Evolutionary conservation across 352 stramenopile species (phyloP).

Genomic region (Globisporangium sylvaticum): DNA sequence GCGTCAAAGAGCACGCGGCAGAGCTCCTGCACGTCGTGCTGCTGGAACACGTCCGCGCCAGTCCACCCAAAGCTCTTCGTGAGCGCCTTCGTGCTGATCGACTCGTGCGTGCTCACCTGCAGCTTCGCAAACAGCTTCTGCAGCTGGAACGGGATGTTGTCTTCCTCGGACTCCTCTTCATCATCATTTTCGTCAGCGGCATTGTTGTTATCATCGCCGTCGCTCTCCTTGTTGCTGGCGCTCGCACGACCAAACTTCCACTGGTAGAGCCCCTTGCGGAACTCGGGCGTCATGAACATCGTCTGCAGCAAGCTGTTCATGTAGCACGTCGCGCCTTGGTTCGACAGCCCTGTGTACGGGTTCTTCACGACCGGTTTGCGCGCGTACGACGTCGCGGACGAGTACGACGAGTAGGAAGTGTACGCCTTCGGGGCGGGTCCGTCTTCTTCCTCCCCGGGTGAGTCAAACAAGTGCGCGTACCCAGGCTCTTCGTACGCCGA

Average conservation of each 20-base stretch:
- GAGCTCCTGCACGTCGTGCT: slow-evolving; percentile 91
- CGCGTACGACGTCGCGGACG: slow-evolving; percentile 1
- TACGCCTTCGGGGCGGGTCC: slow-evolving; percentile 11
- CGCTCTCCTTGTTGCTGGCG: slow-evolving; percentile 5
- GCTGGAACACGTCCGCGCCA: slow-evolving; percentile 83
- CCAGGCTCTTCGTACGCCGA: slow-evolving; percentile 18
- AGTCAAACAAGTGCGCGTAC: slow-evolving; percentile 58
- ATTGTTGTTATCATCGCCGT: background rate
- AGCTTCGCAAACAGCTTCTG: slow-evolving; percentile 91
- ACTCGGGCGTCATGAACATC: slow-evolving; percentile 89
- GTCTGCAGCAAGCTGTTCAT: slow-evolving; percentile 92
- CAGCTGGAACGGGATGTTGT: slow-evolving; percentile 87
- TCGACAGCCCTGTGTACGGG: slow-evolving; percentile 77
- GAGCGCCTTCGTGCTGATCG: slow-evolving; percentile 79
- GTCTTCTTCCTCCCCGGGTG: slow-evolving; percentile 19
- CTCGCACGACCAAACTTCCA: slow-evolving; percentile 31
- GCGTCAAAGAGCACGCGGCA: slow-evolving; percentile 90
- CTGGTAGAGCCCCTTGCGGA: slow-evolving; percentile 79
- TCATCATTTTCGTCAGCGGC: slow-evolving; percentile 26
- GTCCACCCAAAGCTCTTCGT: slow-evolving; percentile 93
- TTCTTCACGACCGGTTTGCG: slow-evolving; percentile 21
- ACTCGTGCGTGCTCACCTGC: slow-evolving; percentile 66
- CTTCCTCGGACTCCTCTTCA: slow-evolving; percentile 56
- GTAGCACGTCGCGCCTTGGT: slow-evolving; percentile 92
- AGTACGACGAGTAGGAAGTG: slow-evolving; percentile 12